Percentiles rank a stretch among this genome's conserved stretches.
These are phyloP conservation scores for Teunomyces atbi DNA, from an alignment of 805 yeast genomes.

Conservation along the genomic window DNA sequence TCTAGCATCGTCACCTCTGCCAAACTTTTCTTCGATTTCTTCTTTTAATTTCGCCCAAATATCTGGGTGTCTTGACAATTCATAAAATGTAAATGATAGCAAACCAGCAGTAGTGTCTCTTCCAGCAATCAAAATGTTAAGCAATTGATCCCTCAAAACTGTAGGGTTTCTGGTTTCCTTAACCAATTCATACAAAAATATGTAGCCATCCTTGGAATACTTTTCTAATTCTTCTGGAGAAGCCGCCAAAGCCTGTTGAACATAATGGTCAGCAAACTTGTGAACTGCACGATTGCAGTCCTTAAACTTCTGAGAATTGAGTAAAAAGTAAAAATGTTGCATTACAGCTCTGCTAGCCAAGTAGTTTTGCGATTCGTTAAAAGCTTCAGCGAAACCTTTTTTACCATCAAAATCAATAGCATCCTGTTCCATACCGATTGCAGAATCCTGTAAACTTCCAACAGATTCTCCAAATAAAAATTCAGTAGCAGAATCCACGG, in stretches of 20 bases:
- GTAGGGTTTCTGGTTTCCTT: slow-evolving; percentile 48
- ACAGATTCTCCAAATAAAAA: slow-evolving; percentile 42
- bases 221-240: slow-evolving; percentile 29
- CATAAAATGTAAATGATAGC: slow-evolving; percentile 44
- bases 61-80: slow-evolving; percentile 43
- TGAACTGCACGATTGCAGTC: slow-evolving; percentile 23
- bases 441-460: slow-evolving; percentile 20
- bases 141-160: slow-evolving; percentile 48
- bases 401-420: slow-evolving; percentile 28
- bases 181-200: slow-evolving; percentile 48
- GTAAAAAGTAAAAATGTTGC: slow-evolving; percentile 15
- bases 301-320: slow-evolving; percentile 17
- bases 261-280: slow-evolving; percentile 39
- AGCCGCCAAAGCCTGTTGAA: slow-evolving; percentile 34
- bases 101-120: slow-evolving; percentile 56
- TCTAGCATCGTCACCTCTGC: slow-evolving; percentile 29
- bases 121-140: slow-evolving; percentile 53
- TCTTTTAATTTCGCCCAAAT: slow-evolving; percentile 37
- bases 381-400: slow-evolving; percentile 32
- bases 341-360: slow-evolving; percentile 25
- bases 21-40: slow-evolving; percentile 32
- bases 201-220: slow-evolving; percentile 37
- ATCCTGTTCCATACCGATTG: slow-evolving; percentile 14
- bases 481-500: slow-evolving; percentile 42
- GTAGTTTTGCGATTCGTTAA: slow-evolving; percentile 30